Conservation (phyloP, 2,329 filamentous ascomycete species). For the Alternaria postmessia region DNA sequence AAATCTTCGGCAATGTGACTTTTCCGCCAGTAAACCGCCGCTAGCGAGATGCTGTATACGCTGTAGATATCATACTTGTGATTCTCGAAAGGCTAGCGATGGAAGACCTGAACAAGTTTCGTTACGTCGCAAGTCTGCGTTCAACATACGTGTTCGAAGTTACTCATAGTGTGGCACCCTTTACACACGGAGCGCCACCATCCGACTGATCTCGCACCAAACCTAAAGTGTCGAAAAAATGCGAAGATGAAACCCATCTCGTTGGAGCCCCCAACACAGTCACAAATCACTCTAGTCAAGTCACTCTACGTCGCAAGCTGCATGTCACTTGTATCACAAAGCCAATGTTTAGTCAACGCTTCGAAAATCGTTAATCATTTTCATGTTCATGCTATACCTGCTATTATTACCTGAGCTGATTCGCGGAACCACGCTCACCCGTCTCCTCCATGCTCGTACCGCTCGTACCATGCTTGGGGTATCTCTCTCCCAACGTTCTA, state of each 20-base stretch:
- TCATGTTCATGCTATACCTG: slow-evolving; percentile 27
- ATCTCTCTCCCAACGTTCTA: slow-evolving; percentile 16
- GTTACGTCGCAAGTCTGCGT: neutral
- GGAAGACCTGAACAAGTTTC: neutral
- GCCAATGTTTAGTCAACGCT: neutral
- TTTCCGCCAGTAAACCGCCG: slow-evolving; percentile 4
- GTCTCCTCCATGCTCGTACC: neutral
- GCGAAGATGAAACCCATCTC: slow-evolving; percentile 16
- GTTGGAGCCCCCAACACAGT: slow-evolving; percentile 5
- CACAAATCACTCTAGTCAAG: neutral
- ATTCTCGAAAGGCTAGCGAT: neutral
- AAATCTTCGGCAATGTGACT: neutral
- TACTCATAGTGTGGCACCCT: neutral
- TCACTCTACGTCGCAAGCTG: slow-evolving; percentile 6
- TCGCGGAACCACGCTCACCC: slow-evolving; percentile 23
- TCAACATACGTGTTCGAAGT: neutral
- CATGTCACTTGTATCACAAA: slow-evolving; percentile 4
- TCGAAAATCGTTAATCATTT: slow-evolving; percentile 14
- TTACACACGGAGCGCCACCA: neutral
- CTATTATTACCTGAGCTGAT: slow-evolving; percentile 20
- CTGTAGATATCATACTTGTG: neutral
- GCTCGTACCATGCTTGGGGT: slow-evolving; percentile 15
- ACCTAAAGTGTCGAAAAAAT: slow-evolving; percentile 9
- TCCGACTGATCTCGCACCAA: neutral
- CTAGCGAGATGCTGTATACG: neutral